Evolutionary conservation across 305 asterid species (phyloP).

Genomic region (Plantago coronopus): DNA sequence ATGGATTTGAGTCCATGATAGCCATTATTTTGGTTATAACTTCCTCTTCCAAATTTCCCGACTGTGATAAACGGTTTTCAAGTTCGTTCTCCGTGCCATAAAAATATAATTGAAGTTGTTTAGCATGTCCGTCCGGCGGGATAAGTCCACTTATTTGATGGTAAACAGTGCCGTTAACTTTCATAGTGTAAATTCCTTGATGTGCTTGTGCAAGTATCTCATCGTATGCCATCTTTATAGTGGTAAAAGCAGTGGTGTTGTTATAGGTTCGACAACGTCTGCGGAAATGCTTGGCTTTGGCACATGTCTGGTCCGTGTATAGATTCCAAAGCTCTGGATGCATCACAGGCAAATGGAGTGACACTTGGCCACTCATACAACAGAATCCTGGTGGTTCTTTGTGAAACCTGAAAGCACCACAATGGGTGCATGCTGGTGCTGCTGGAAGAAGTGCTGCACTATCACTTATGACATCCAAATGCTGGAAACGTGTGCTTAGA

Average conservation of each 20-base stretch:
- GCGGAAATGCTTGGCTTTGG: background rate
- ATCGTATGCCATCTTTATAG: background rate
- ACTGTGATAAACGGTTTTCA: background rate
- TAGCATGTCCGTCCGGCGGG: background rate
- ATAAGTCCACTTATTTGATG: background rate
- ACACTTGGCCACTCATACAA: background rate
- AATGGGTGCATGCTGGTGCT: background rate
- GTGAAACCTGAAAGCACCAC: background rate
- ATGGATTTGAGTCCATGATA: background rate
- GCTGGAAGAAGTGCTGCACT: too few relatives aligned
- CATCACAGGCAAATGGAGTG: background rate
- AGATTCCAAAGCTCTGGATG: background rate
- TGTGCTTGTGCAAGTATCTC: background rate
- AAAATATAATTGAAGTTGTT: background rate
- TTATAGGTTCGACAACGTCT: background rate
- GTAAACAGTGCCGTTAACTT: background rate
- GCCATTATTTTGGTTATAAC: background rate
- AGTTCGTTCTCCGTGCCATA: background rate
- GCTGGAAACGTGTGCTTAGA: too few relatives aligned
- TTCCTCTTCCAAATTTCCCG: background rate
- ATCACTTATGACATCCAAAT: too few relatives aligned
- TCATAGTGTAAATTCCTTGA: background rate
- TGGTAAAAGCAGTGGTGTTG: background rate
- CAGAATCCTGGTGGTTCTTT: background rate
- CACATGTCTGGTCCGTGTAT: background rate